Base-by-base conservation (phyloP, 2,329 filamentous ascomycete genomes). In the Sphaerostilbella broomeana region DNA sequence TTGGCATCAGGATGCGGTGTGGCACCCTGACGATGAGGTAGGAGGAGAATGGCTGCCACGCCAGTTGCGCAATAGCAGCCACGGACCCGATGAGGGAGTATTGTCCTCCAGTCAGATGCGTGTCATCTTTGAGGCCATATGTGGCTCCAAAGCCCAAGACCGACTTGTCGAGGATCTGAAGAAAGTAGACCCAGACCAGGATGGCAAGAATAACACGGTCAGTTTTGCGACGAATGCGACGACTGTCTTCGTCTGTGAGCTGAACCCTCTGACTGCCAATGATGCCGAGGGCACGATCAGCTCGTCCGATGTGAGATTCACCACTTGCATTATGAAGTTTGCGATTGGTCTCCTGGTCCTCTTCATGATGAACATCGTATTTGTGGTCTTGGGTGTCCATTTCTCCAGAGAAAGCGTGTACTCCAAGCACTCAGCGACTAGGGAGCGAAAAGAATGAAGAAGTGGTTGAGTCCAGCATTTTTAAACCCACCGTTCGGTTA, bases 21-120 rank as follows among this genome's bases (percentile, higher is more conserved):
- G 75, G 76, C 0, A 81, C 67, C 47, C 72, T 77, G 47, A 81
- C 73, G 43, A 81, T 79, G 21, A 81, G 63, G 41, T 68, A 66
- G 0, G 73, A 74, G 0, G 75, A 77, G 43, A 79, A 73, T 0
- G 76, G 76, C 44, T 78, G 73, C 72, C 75, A 79, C 29, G 60
- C 70, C 24, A 81, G 64, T 54, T 81, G 75, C 2, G 75, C 75
- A 17, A 81, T 75, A 1, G 75, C 65, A 0, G 68, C 62, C 27
- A 80, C 75, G 5, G 73, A 77, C 17, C 73, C 70, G 16, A 80
- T 56, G 15, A 79, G 56, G 0, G 73, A 75, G 58, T 78, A 78
- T 42, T 78, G 64, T 42, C 70, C 66, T 1, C 72, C 73, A 0
- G 57, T 66, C 12, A 79, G 64, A 34, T 65, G 46, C 2, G 68